A percentile compares a stretch with the other conserved stretches of the same genome.
Conservation (phyloP, 23 red algal species). For the Cyanidioschyzon merolae region DNA sequence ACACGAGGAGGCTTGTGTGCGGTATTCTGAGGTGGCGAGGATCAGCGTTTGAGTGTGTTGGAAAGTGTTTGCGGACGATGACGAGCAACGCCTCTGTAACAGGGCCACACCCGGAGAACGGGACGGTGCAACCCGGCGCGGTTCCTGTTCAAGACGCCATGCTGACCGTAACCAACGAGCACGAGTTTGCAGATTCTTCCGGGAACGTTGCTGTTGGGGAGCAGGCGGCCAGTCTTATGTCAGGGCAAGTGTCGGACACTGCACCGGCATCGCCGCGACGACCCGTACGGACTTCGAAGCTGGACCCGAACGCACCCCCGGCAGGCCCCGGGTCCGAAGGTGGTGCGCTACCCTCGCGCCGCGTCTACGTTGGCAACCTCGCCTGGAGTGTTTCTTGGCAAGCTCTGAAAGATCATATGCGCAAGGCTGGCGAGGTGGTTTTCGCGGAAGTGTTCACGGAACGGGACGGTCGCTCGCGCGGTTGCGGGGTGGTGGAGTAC, state of each 20-base stretch:
- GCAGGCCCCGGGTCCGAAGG: neutral
- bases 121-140: neutral
- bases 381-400: constrained; percentile 85
- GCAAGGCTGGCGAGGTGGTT: constrained; percentile 68
- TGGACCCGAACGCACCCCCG: constrained; percentile 13
- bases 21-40: no score
- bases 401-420: constrained; percentile 96
- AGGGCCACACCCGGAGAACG: neutral
- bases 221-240: no score
- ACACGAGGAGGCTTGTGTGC: no score
- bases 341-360: neutral
- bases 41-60: neutral
- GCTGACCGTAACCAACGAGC: no score
- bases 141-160: neutral
- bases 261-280: neutral
- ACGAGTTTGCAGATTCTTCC: no score
- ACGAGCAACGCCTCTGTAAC: neutral
- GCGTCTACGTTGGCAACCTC: constrained; percentile 96
- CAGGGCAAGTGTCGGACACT: no score
- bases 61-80: neutral
- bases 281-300: neutral
- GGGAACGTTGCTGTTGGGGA: no score
- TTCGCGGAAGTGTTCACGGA: constrained; percentile 98
- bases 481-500: constrained; percentile 96
- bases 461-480: constrained; percentile 74